Base-by-base conservation (phyloP, 1,284 basidiomycete genomes). In the Exsudoporus floridanus region DNA sequence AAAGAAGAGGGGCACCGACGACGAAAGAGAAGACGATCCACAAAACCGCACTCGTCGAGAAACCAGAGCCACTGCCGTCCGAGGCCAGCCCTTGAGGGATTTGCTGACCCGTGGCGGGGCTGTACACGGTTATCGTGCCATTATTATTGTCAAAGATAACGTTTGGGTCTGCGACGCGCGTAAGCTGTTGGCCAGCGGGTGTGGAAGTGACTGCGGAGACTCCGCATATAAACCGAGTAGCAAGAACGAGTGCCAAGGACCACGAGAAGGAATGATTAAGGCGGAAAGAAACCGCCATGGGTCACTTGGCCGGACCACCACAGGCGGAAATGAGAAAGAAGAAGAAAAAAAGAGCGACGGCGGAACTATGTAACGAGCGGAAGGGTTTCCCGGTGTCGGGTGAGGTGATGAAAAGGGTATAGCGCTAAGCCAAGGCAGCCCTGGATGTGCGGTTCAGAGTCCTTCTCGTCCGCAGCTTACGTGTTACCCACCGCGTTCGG, bases 11-110 rank as follows among this genome's bases (percentile, higher is more conserved):
- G 9, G 71, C 42, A 12, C 85, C 84, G 38, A 83, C 56, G 9
- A 72, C 54, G 50, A 82, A 73, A 25, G 73, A 75, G 56, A 80
- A 83, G 12, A 62, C 69, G 9, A 85, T 74, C 85, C 84, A 87
- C 16, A 85, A 60, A 18, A 83, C 52, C 2, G 83, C 80, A 23
- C 80, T 65, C 2, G 70, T 55, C 45, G 76, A 71, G 57, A 79
- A 79, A 28, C 72, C 77, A 2, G 62, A 58, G 8, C 84, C 85
- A 40, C 77, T 72, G 7, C 83, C 84, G 61, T 87, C 85, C 3
- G 80, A 74, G 3, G 79, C 84, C 7, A 71, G 50, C 0, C 78
- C 79, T 65, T 87, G 85, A 3, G 76, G 65, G 16, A 86, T 73
- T 25, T 65, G 48, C 40, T 72, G 59, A 16, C 70, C 66, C 0